Evolutionary conservation across 1,284 basidiomycete genomes (phyloP).

Genomic region (Lentinus polychrous): DNA sequence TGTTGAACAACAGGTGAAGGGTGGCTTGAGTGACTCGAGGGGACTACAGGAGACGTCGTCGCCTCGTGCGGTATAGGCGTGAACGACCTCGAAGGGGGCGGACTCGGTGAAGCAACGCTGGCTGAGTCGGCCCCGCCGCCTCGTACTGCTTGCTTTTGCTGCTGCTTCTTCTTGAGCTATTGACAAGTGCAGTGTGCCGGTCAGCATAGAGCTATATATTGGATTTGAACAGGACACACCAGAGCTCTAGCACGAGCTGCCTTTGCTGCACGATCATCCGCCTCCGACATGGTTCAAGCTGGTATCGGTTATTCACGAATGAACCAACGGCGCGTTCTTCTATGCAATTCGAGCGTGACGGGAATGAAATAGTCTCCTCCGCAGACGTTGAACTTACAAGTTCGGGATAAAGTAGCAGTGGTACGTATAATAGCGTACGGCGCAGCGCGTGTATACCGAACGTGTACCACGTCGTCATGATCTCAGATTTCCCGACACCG

Average conservation of each 20-base stretch:
- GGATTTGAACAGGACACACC: slow-evolving; percentile 34
- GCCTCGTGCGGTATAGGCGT: slow-evolving; percentile 34
- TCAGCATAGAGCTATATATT: slow-evolving; percentile 7
- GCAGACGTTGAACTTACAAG: no score
- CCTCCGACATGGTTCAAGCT: slow-evolving; percentile 48
- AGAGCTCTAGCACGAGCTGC: slow-evolving; percentile 74
- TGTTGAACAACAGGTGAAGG: not conserved
- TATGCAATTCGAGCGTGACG: no score
- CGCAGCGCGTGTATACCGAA: no score
- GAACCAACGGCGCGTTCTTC: no score
- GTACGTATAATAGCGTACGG: slow-evolving; percentile 7
- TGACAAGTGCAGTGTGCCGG: slow-evolving; percentile 6
- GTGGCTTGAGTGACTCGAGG: slow-evolving; percentile 3
- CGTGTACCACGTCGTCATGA: no score
- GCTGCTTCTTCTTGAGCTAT: slow-evolving; percentile 65
- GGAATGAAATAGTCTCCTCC: no score
- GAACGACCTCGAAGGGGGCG: slow-evolving; percentile 42
- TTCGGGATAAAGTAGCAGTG: no score
- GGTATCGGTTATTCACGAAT: no score
- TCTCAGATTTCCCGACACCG: no score
- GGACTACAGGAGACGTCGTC: slow-evolving; percentile 9
- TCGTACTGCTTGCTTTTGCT: slow-evolving; percentile 48
- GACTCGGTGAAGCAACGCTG: slow-evolving; percentile 30
- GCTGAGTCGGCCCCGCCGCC: slow-evolving; percentile 26
- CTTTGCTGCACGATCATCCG: slow-evolving; percentile 70